Conservation (phyloP, 257 asterid species). For the Plectranthus barbatus region DNA sequence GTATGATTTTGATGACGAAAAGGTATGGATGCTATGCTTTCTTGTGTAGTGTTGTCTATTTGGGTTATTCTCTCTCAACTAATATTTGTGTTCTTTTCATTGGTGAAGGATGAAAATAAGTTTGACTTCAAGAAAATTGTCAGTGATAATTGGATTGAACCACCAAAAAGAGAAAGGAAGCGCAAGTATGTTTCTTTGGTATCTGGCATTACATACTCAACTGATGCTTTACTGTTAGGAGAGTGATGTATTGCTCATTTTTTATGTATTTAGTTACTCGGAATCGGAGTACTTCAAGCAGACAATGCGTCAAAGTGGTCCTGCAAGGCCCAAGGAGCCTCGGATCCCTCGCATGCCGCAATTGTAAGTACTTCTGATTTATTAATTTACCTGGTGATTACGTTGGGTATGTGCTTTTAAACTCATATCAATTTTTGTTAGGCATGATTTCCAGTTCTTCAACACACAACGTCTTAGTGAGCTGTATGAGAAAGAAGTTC, state of each 20-base stretch:
- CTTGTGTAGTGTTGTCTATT: background rate
- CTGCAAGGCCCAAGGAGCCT: conserved; percentile 91
- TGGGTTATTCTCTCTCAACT: background rate
- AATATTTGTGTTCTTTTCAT: conserved; percentile 7
- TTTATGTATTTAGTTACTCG: conserved; percentile 55
- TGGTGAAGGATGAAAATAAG: conserved; percentile 73
- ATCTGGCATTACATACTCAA: background rate
- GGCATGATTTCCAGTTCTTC: conserved; percentile 99
- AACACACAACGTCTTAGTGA: conserved; percentile 97
- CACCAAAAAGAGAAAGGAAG: conserved; percentile 87
- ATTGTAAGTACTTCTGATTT: conserved; percentile 46
- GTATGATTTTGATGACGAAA: conserved; percentile 93
- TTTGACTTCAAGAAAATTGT: conserved; percentile 91
- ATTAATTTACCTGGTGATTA: background rate
- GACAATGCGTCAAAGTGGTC: conserved; percentile 98
- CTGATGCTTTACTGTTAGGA: background rate
- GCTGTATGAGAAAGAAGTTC: conserved; percentile 97
- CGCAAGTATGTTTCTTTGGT: conserved; percentile 69
- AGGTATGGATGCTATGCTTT: conserved; percentile 32
- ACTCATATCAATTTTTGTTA: conserved; percentile 24
- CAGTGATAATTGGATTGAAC: conserved; percentile 91
- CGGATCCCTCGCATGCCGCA: conserved; percentile 99
- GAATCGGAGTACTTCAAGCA: conserved; percentile 98
- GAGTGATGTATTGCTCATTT: background rate
- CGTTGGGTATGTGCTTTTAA: conserved; percentile 10